Conservation (phyloP, 352 stramenopile species). For the Pythium sukuiense region DNA sequence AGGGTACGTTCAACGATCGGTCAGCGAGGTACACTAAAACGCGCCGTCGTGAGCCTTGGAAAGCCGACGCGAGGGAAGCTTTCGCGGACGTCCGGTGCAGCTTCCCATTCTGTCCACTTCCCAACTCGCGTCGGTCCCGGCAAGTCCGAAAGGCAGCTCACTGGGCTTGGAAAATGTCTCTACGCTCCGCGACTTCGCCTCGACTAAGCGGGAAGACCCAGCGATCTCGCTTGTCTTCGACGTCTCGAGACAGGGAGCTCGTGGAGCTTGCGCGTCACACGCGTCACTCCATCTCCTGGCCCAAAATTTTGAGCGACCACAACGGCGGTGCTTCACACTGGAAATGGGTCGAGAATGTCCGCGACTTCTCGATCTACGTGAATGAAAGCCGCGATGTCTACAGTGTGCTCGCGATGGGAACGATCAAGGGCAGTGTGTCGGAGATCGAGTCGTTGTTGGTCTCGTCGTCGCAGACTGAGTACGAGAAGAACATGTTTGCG, state of each 20-base stretch:
- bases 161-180: no score
- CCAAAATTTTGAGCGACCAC: constrained; percentile 16
- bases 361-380: constrained; percentile 20
- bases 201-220: background rate
- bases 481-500: constrained; percentile 16
- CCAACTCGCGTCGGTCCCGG: no score
- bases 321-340: background rate
- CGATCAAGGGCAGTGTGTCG: constrained; percentile 11
- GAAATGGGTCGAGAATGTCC: constrained; percentile 26
- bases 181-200: background rate
- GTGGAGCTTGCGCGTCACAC: background rate
- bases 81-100: no score
- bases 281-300: background rate
- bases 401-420: constrained; percentile 11
- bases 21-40: no score
- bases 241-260: background rate
- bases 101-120: no score
- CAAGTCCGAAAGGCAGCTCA: no score
- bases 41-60: no score
- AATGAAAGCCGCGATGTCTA: background rate
- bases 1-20: no score
- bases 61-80: no score
- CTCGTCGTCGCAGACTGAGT: constrained; percentile 1
- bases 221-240: background rate
- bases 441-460: constrained; percentile 20